These are phyloP conservation scores for Albifimbria verrucaria DNA, from an alignment of 2,329 filamentous ascomycete genomes.

Conservation along the genomic window DNA sequence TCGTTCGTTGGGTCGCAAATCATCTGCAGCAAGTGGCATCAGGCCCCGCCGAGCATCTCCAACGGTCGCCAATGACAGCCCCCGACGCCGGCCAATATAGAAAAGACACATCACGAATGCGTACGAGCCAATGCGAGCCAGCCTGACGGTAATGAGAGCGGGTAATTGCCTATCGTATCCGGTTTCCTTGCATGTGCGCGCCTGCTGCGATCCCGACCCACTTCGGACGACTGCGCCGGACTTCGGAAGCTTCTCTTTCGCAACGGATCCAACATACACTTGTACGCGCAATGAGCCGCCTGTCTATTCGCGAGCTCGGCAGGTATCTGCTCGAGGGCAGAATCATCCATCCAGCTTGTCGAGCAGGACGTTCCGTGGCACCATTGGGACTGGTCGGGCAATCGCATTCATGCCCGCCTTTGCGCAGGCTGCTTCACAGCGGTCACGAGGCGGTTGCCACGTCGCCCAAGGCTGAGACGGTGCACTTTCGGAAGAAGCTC, in stretches of 20 bases:
- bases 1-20: background rate
- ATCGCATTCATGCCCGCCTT: constrained; percentile 8
- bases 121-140: background rate
- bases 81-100: background rate
- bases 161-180: background rate
- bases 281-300: constrained; percentile 39
- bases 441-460: constrained; percentile 19
- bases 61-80: background rate
- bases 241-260: background rate
- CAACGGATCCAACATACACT: background rate
- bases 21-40: background rate
- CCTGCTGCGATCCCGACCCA: background rate
- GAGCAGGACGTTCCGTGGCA: constrained; percentile 17
- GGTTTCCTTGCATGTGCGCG: background rate
- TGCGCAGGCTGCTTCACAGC: constrained; percentile 27
- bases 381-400: constrained; percentile 12
- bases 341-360: constrained; percentile 39
- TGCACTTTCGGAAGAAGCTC: constrained; percentile 67
- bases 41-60: background rate
- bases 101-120: background rate
- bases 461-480: constrained; percentile 15
- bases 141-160: background rate
- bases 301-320: constrained; percentile 41
- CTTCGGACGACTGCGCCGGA: background rate
- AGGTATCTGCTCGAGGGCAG: constrained; percentile 47